phyloP scores from a whole-genome alignment of 1,139 yeast species.

The Magnusiomyces suaveolens region DNA sequence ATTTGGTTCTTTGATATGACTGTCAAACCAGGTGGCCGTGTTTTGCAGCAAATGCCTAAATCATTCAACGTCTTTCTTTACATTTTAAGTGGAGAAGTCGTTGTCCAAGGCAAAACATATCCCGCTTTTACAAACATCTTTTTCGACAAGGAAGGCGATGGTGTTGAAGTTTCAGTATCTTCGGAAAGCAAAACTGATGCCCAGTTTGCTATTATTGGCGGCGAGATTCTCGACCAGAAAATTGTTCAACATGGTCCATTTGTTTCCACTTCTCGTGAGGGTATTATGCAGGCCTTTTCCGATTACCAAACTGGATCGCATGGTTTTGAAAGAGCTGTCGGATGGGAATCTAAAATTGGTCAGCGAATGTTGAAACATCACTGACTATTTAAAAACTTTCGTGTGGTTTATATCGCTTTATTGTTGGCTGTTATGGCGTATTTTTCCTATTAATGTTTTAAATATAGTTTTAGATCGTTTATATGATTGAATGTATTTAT shows the following conservation, averaged over 20 bases:
- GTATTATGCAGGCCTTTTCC: conserved; percentile 48
- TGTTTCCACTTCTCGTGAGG: conserved; percentile 52
- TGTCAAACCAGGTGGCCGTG: conserved; percentile 57
- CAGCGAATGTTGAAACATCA: too few species aligned
- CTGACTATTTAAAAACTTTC: too few species aligned
- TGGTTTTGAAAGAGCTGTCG: conserved; percentile 55
- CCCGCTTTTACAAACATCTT: conserved; percentile 39
- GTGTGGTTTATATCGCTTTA: too few species aligned
- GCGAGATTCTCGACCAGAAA: conserved; percentile 56
- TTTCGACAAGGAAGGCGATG: conserved; percentile 28
- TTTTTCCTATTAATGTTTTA: too few species aligned
- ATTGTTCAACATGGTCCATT: conserved; percentile 76
- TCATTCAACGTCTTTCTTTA: conserved; percentile 69
- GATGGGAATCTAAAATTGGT: conserved; percentile 56
- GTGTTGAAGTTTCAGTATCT: conserved; percentile 22
- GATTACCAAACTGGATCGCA: conserved; percentile 29
- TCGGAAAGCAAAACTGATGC: conserved; percentile 16
- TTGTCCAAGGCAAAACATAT: conserved; percentile 29
- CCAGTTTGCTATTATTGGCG: conserved; percentile 44
- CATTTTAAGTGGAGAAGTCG: conserved; percentile 53
- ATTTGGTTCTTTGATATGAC: conserved; percentile 62
- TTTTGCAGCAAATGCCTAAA: conserved; percentile 51
- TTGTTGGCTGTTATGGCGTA: too few species aligned
- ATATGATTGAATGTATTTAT: too few species aligned
- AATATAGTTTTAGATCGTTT: too few species aligned